A percentile compares a stretch with the other conserved stretches of the same genome.
These are phyloP conservation scores for Auricularia sp. DNA, from an alignment of 768 basidiomycete genomes.

Conservation along the genomic window DNA sequence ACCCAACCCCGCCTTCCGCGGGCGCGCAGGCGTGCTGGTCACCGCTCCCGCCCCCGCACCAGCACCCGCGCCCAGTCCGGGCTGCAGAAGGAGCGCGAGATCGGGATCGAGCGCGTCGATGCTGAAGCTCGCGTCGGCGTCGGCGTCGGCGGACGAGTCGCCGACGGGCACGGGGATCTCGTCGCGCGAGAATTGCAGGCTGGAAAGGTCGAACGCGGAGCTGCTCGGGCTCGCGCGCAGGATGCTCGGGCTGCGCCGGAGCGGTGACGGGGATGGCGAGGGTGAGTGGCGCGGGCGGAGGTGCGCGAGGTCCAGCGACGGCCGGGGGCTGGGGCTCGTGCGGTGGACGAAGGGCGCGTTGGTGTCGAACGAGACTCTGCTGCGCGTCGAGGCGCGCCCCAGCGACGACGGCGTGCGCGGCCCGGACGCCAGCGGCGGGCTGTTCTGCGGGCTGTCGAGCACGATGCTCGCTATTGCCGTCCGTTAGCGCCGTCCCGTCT, in stretches of 20 bases:
- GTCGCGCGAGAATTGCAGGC: not conserved
- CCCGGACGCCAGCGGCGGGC: not conserved
- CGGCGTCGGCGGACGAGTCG: no score
- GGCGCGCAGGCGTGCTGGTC: not conserved
- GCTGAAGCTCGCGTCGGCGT: not conserved
- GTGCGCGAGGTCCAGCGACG: not conserved
- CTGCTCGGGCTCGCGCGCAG: not conserved
- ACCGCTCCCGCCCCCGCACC: not conserved
- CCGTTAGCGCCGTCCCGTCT: not conserved
- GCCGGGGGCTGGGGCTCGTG: not conserved
- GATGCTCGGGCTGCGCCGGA: not conserved
- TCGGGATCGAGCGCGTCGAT: not conserved
- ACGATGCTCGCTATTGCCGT: not conserved
- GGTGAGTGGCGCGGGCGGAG: not conserved
- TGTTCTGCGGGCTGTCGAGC: not conserved
- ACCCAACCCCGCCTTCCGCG: not conserved
- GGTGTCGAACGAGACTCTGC: not conserved
- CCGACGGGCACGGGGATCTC: not conserved
- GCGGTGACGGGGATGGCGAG: not conserved
- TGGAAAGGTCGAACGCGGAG: not conserved
- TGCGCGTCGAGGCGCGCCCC: not conserved
- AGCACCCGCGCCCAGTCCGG: not conserved
- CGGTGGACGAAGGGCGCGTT: no score
- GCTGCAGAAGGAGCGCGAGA: not conserved
- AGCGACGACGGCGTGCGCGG: not conserved